Conservation (phyloP, 495 filamentous ascomycete genomes). For the Penicillium longicatenatum region DNA sequence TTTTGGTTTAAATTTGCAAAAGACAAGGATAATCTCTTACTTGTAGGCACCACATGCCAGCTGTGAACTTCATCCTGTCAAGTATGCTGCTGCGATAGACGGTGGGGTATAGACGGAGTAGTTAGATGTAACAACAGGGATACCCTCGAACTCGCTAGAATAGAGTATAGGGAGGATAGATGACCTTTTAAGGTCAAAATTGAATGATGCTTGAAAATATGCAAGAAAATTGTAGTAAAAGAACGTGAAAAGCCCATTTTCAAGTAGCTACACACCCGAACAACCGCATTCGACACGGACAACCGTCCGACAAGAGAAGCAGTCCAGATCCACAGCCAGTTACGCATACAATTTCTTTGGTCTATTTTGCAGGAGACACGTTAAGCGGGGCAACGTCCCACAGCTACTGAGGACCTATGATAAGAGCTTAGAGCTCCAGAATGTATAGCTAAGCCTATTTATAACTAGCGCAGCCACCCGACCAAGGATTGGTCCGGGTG, state of each 20-base stretch:
- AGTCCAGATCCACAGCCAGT: conserved; percentile 13
- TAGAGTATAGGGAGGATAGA: too few species aligned
- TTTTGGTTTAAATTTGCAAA: conserved; percentile 25
- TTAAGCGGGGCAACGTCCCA: conserved; percentile 18
- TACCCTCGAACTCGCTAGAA: background rate
- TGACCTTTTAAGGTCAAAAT: too few species aligned
- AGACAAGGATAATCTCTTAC: conserved; percentile 19
- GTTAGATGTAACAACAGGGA: background rate
- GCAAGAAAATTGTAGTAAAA: background rate
- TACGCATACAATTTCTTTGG: background rate
- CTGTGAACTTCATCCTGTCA: conserved; percentile 47
- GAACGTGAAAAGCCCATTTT: background rate
- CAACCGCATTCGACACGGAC: conserved; percentile 27
- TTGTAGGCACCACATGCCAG: conserved; percentile 46
- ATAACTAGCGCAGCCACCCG: conserved; percentile 11
- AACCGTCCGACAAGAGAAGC: conserved; percentile 16
- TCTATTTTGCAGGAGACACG: background rate
- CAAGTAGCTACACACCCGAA: conserved; percentile 1
- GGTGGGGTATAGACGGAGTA: background rate
- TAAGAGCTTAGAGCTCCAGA: background rate
- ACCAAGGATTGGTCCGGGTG: conserved; percentile 16
- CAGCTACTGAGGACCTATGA: background rate
- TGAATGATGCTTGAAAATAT: background rate
- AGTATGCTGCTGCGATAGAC: background rate
- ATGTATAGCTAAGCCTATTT: background rate